Evolutionary conservation across 257 asterid genomes (phyloP).

Genomic region (Solanum piurae): DNA sequence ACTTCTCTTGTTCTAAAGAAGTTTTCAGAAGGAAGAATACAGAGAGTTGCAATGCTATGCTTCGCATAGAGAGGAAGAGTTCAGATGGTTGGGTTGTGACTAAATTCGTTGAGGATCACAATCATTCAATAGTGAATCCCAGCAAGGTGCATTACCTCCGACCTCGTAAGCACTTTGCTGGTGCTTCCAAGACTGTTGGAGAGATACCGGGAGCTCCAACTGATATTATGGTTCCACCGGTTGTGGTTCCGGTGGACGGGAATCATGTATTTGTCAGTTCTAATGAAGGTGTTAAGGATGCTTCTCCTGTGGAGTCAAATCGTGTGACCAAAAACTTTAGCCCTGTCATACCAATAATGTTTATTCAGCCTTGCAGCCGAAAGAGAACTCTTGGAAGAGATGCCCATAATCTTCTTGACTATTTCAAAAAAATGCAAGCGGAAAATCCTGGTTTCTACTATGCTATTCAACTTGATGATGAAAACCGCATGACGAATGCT

Average conservation of each 20-base stretch:
- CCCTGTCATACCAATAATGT: conserved; percentile 37
- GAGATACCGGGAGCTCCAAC: conserved; percentile 34
- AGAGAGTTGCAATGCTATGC: conserved; percentile 61
- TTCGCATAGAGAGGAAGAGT: conserved; percentile 41
- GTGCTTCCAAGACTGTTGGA: conserved; percentile 32
- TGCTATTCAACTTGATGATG: conserved; percentile 71
- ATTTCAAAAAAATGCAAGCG: conserved; percentile 72
- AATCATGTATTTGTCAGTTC: conserved; percentile 35
- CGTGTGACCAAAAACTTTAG: conserved; percentile 22
- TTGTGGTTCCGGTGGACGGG: conserved; percentile 36
- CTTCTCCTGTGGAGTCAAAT: conserved; percentile 30
- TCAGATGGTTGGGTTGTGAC: conserved; percentile 55
- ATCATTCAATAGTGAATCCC: conserved; percentile 45
- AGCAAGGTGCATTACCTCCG: conserved; percentile 52
- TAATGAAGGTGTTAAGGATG: conserved; percentile 19
- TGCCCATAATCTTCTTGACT: conserved; percentile 65
- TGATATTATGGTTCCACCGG: conserved; percentile 19
- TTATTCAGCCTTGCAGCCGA: conserved; percentile 42
- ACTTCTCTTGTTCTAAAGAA: conserved; percentile 59
- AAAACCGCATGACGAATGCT: conserved; percentile 55
- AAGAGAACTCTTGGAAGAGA: conserved; percentile 61
- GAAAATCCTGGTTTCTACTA: conserved; percentile 73
- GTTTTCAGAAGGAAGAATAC: conserved; percentile 40
- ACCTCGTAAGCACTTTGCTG: conserved; percentile 59
- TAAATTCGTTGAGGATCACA: conserved; percentile 71